These are phyloP conservation scores for Cruciata laevipes DNA, from an alignment of 257 asterid genomes.

Conservation along the genomic window DNA sequence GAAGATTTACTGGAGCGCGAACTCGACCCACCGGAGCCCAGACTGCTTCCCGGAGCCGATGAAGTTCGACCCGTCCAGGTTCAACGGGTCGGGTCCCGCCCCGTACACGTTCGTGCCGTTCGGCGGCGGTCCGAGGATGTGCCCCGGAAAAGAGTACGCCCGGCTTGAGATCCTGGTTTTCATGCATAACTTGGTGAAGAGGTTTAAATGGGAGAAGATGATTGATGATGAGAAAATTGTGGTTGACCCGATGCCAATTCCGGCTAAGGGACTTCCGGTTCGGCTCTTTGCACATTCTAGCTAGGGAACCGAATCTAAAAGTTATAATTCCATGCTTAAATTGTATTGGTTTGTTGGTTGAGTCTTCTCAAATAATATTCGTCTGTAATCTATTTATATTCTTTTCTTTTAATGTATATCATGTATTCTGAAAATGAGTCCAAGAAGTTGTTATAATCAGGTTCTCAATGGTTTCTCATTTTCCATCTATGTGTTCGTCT, in stretches of 20 bases:
- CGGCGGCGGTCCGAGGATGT: constrained; percentile 12
- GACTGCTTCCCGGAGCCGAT: constrained; percentile 38
- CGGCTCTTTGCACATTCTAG: constrained; percentile 3
- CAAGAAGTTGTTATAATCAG: too few relatives aligned
- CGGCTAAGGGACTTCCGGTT: constrained; percentile 5
- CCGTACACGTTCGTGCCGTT: constrained; percentile 29
- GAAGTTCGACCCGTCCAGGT: constrained; percentile 52
- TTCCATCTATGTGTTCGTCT: too few relatives aligned
- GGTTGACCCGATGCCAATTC: constrained; percentile 6
- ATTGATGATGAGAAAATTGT: constrained; percentile 8
- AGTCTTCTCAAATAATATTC: too few relatives aligned
- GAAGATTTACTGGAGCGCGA: constrained; percentile 53
- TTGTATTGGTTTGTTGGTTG: too few relatives aligned
- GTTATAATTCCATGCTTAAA: too few relatives aligned
- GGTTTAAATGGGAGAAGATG: constrained; percentile 6
- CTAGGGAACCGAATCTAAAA: neutral
- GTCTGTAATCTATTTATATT: too few relatives aligned
- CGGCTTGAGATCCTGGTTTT: neutral
- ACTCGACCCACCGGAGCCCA: constrained; percentile 38
- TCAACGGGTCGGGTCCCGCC: constrained; percentile 36
- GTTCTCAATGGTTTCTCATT: too few relatives aligned
- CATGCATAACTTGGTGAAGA: constrained; percentile 10
- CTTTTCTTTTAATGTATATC: too few relatives aligned
- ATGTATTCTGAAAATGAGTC: too few relatives aligned
- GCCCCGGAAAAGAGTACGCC: constrained; percentile 14